Percentiles rank a stretch among this genome's conserved stretches.
These are phyloP conservation scores for Dispira simplex DNA, from an alignment of 192 early-diverging fungal species.

Conservation along the genomic window DNA sequence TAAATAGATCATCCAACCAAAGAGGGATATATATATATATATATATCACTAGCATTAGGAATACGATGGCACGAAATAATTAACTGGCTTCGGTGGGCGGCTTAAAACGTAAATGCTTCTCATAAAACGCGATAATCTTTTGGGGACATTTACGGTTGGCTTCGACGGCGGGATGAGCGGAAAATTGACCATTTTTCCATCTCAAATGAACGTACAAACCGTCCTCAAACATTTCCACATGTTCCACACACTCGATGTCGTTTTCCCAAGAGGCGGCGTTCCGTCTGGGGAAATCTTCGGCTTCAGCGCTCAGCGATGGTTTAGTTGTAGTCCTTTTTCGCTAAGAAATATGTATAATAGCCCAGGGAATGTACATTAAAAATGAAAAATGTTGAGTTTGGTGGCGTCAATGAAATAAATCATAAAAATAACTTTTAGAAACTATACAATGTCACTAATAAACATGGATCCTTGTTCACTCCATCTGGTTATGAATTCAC, in stretches of 20 bases:
- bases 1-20: too few relatives aligned
- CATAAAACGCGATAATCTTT: constrained; percentile 21
- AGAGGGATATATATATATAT: too few relatives aligned
- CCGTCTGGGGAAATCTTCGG: background rate
- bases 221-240: background rate
- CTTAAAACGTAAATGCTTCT: constrained; percentile 20
- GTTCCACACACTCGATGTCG: background rate
- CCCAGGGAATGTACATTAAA: background rate
- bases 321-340: background rate
- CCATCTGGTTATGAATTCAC: background rate
- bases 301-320: background rate
- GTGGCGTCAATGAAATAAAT: background rate
- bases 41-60: too few relatives aligned
- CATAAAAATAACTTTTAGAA: background rate
- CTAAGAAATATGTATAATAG: background rate
- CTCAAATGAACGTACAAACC: constrained; percentile 13
- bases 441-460: too few relatives aligned
- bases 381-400: background rate
- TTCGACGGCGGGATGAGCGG: constrained; percentile 12
- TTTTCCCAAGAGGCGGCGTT: constrained; percentile 1
- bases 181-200: constrained; percentile 20
- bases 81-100: background rate
- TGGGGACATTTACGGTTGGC: constrained; percentile 19
- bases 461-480: too few relatives aligned
- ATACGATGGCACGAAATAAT: too few relatives aligned